Evolutionary conservation across 2,329 filamentous ascomycete species (phyloP).

Genomic region (Nothomitra cinnamomea): DNA sequence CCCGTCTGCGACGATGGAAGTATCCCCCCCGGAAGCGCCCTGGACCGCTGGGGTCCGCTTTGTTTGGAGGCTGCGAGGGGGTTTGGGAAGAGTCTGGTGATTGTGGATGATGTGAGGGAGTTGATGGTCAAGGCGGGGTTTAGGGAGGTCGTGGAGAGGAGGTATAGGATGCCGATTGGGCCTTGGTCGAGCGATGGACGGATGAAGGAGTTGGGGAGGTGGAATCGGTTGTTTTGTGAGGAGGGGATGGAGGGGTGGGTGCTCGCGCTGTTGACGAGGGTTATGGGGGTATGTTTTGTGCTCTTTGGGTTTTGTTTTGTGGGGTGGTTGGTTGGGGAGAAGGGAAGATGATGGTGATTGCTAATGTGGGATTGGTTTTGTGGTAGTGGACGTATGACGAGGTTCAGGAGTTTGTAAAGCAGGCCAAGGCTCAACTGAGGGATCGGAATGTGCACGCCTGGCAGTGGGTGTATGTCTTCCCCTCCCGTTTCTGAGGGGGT

Average conservation of each 20-base stretch:
- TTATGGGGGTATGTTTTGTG: neutral
- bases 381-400: neutral
- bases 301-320: neutral
- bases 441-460: neutral
- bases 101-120: slow-evolving; percentile 15
- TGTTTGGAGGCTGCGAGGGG: slow-evolving; percentile 10
- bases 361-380: neutral
- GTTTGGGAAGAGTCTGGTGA: slow-evolving; percentile 15
- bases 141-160: slow-evolving; percentile 25
- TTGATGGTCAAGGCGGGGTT: slow-evolving; percentile 24
- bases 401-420: neutral
- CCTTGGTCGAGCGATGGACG: slow-evolving; percentile 23
- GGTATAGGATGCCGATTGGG: slow-evolving; percentile 26
- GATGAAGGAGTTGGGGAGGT: slow-evolving; percentile 23
- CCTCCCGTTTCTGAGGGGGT: too few species aligned
- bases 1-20: slow-evolving; percentile 14
- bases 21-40: slow-evolving; percentile 10
- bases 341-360: neutral
- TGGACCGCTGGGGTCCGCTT: slow-evolving; percentile 11
- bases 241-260: neutral
- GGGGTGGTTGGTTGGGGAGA: too few species aligned
- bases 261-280: neutral
- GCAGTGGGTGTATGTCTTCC: neutral
- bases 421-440: neutral
- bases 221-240: slow-evolving; percentile 8